Evolutionary conservation across 2,329 filamentous ascomycete species (phyloP).

Genomic region (Juglanconis sp.): DNA sequence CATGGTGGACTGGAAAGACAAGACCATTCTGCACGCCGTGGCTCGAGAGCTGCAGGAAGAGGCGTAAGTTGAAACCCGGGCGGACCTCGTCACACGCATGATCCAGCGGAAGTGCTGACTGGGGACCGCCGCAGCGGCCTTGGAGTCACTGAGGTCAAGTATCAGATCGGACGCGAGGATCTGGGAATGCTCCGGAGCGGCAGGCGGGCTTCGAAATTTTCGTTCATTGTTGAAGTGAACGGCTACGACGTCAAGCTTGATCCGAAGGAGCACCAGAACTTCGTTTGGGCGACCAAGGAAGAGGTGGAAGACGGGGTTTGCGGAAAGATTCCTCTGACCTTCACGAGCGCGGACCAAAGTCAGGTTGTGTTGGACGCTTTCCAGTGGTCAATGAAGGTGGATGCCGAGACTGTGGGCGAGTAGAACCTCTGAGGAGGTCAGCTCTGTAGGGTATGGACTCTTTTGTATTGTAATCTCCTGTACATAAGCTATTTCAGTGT

Average conservation of each 20-base stretch:
- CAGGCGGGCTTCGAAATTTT: not conserved
- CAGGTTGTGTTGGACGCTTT: not conserved
- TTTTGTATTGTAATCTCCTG: too few species aligned
- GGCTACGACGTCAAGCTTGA: not conserved
- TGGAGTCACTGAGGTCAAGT: not conserved
- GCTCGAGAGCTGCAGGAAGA: not conserved
- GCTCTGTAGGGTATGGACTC: too few species aligned
- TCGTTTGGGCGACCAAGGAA: not conserved
- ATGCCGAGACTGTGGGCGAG: too few species aligned
- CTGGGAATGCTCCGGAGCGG: not conserved
- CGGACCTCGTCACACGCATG: not conserved
- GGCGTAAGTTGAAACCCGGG: not conserved
- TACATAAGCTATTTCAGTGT: too few species aligned
- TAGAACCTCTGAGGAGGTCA: too few species aligned
- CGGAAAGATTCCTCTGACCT: not conserved
- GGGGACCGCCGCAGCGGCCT: not conserved
- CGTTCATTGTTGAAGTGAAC: not conserved
- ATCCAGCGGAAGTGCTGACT: not conserved
- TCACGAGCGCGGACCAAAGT: not conserved
- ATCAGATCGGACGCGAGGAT: not conserved
- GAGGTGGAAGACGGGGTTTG: not conserved
- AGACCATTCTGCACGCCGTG: not conserved
- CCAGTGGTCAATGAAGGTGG: not conserved
- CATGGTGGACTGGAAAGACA: not conserved
- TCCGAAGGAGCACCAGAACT: not conserved